Base-by-base conservation (phyloP, 2,329 filamentous ascomycete genomes). In the Diaporthe ilicicola region DNA sequence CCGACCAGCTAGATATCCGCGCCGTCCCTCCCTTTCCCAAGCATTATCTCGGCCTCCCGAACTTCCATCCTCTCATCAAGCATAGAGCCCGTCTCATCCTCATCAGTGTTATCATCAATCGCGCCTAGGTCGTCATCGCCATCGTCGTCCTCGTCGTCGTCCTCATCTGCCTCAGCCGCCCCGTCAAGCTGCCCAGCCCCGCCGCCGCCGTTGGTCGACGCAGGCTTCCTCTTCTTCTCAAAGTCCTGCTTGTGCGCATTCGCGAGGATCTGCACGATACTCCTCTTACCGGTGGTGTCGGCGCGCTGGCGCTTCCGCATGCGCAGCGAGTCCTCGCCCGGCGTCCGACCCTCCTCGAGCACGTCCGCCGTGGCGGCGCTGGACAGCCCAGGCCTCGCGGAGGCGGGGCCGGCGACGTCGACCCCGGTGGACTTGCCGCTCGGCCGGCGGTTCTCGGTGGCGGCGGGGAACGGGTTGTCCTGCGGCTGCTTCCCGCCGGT, bases 221-320 rank as follows among this genome's bases (percentile, higher is more conserved):
- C 71, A 7, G 81, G 81, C 75, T 79, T 82, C 73, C 89, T 87
- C 79, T 90, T 93, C 83, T 96, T 92, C 82, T 97, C 93, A 79
- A 98, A 98, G 82, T 98, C 95, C 79, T 97, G 92, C 72, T 89
- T 92, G 79, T 98, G 96, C 7, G 95, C 95, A 73, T 91, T 88
- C 4, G 94, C 92, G 75, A 98, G 86, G n/a, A 94, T 90, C 17
- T 87, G 89, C 6, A 85, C 84, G 69, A 90, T 85, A 0, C 82
- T 82, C 56, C 74, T 78, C 68, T 73, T 81, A 22, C 81, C 81
- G 8, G 75, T 67, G 1, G 80, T 76, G 24, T 82, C 79, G 1
- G 80, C 65, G 61, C 80, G 77, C 27, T 74, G 64, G 61, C 80
- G 77, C 27, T 74, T 72, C 22, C 81, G 72, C n/a, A 77, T 74